Base-by-base conservation (phyloP, 139 green algal species). In the Zygnema circumcarinatum region DNA sequence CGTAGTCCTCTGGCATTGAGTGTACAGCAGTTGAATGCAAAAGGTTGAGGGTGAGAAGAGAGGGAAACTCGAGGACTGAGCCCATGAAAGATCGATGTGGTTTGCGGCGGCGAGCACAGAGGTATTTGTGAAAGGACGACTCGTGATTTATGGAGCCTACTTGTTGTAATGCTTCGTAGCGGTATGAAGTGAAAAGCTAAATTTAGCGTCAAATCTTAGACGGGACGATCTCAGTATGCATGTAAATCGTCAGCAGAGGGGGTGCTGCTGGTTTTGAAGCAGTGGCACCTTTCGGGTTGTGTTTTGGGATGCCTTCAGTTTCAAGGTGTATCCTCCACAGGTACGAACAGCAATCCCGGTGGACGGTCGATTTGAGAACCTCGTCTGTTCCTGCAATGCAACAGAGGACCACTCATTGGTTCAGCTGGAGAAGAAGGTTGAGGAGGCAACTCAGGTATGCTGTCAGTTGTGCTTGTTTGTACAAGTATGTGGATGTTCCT, bases 341-440 rank as follows among this genome's bases (percentile, higher is more conserved):
- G 73, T 80, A 33, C 21, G 73, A 21, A 80, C 25, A 21, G 73
- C 73, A 25, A 80, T 25, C 21, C 73, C 73, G 25, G 73, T 80
- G 73, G 73, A 80, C 21, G 73, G 73, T 33, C 73, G 73, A 32
- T 80, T 80, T 25, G 73, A 80, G 73, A 32, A 25, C 21, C 21
- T 80, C 21, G 73, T 80, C 32, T 25, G 21, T 21, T 80, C 73
- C 22, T 25, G 73, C 21, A 21, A 21, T 25, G 25, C 73, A 21
- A 47, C 21, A 21, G 21, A 32, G 73, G 21, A 80, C 73, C 73
- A 80, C 29, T 72, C 56, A 72, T 29, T 72, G 56, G 29, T 29
- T 29, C 56, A 35, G 29, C 29, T 72, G 56, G 56, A 72, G 56
- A 29, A 72, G 29, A 29, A 35, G 56, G 56, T 29, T 35, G 56